These are phyloP conservation scores for Vitis hybrid DNA, from an alignment of 177 flowering plant species.

Conservation along the genomic window DNA sequence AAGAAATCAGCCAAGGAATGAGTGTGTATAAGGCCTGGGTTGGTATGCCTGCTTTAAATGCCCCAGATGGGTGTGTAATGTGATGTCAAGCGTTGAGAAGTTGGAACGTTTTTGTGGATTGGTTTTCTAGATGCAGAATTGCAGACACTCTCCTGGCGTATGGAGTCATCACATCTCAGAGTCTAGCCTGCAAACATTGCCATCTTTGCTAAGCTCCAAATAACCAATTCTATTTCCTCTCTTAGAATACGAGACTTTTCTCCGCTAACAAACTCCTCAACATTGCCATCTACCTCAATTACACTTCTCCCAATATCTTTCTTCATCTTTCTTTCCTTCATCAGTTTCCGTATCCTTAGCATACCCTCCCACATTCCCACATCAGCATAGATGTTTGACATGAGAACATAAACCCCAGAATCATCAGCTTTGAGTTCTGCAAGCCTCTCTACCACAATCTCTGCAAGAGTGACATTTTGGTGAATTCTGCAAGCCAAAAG, in stretches of 20 bases:
- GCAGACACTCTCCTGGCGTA: neutral
- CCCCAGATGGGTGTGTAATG: no score
- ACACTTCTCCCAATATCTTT: conserved; percentile 34
- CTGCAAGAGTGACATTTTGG: conserved; percentile 20
- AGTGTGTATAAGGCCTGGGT: no score
- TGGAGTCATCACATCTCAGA: neutral
- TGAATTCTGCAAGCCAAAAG: conserved; percentile 34
- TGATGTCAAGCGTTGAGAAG: no score
- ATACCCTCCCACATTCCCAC: conserved; percentile 28
- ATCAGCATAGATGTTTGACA: conserved; percentile 43
- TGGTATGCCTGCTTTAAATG: no score
- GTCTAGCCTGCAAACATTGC: conserved; percentile 7
- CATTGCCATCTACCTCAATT: conserved; percentile 23
- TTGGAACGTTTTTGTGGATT: no score
- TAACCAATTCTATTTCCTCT: conserved; percentile 13
- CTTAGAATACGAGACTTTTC: conserved; percentile 10
- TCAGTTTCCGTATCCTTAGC: conserved; percentile 15
- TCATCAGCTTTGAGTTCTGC: conserved; percentile 30
- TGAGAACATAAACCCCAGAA: conserved; percentile 27
- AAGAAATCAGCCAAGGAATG: no score
- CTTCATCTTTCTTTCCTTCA: conserved; percentile 21
- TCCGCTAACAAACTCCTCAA: conserved; percentile 25
- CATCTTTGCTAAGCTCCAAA: conserved; percentile 17
- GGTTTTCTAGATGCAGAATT: no score
- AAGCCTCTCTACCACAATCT: conserved; percentile 19